Base-by-base conservation (phyloP, 345 rosid genomes). In the Barbarea vulgaris region DNA sequence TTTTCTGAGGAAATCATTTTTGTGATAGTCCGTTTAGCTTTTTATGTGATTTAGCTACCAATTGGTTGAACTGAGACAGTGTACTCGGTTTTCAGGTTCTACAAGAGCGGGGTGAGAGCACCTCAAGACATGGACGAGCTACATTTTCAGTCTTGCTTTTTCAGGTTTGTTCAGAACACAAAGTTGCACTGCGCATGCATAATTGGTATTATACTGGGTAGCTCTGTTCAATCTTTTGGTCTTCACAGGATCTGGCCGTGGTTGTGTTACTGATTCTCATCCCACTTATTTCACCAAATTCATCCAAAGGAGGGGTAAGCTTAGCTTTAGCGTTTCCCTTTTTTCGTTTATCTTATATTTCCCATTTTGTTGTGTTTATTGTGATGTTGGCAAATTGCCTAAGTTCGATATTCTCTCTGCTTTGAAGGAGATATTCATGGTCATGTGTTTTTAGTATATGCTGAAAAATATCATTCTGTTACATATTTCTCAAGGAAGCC, bases 111-210 rank as follows among this genome's bases (percentile, higher is more conserved):
- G 97, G 97, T 62, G 99, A 95, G 88, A 95, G 97, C 82, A 95
- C 97, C 75, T 95, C 97, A 6, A 96, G 97, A 54, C 99, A 95
- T 90, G 99, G 99, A 52, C 97, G 99, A 28, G 99, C 99, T 70
- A 87, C 99, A 79, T 95, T 95, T 83, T 95, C 97, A 53, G 99
- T 95, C 82, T 81, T 95, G 79, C 96, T 95, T 62, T 95, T 95
- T 80, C 99, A 95, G 97, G 99, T 95, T 62, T 63, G 65, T 81
- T 73, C 64, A 52, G 58, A 56, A 72, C 67, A 44, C 34, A 42
- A 27, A 63, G 53, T 6, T 63, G 15, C 69, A 36, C 9, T 42
- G 59, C 37, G 6, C 34, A 31, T 72, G 65, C 72, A 21, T 58
- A 37, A 25, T 31, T 51, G 24, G 51, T 15, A n/a, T 54, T 17